Conservation (phyloP, 441 rosid genomes). For the Arabidopsis lyrata region DNA sequence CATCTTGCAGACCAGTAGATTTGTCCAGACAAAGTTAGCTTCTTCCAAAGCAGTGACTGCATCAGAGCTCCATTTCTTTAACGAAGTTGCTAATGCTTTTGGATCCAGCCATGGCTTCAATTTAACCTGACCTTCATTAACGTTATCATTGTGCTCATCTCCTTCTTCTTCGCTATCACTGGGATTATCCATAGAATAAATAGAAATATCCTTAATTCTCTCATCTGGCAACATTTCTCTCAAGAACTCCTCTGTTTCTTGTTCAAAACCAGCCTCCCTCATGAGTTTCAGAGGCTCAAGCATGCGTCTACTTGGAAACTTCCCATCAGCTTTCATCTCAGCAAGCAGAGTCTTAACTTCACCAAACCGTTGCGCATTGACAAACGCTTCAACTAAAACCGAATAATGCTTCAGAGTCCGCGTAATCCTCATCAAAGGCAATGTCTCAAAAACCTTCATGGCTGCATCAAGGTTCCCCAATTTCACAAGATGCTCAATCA, state of each 20-base stretch:
- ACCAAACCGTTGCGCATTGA: constrained; percentile 53
- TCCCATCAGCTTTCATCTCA: constrained; percentile 78
- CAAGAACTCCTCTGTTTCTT: constrained; percentile 50
- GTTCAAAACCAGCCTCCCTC: constrained; percentile 66
- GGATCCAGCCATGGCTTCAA: constrained; percentile 93
- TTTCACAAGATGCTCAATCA: constrained; percentile 75
- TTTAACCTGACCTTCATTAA: constrained; percentile 42
- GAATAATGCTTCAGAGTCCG: constrained; percentile 73
- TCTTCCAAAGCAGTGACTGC: constrained; percentile 64
- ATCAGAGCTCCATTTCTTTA: constrained; percentile 71
- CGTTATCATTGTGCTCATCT: constrained; percentile 36
- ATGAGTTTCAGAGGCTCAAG: constrained; percentile 58
- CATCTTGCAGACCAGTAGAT: constrained; percentile 83
- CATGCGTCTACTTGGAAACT: constrained; percentile 68
- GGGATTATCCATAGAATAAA: constrained; percentile 45
- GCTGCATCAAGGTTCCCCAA: constrained; percentile 69
- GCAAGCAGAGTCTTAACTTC: constrained; percentile 61
- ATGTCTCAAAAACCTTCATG: constrained; percentile 57
- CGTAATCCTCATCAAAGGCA: constrained; percentile 86
- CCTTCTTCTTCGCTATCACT: constrained; percentile 54
- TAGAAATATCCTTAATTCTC: constrained; percentile 60
- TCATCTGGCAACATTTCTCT: constrained; percentile 72
- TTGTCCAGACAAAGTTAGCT: constrained; percentile 88
- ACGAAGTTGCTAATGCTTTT: constrained; percentile 77
- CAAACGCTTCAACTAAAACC: constrained; percentile 63